Evolutionary conservation across 306 rosid genomes (phyloP).

Genomic region (Pterocarpus santalinus): DNA sequence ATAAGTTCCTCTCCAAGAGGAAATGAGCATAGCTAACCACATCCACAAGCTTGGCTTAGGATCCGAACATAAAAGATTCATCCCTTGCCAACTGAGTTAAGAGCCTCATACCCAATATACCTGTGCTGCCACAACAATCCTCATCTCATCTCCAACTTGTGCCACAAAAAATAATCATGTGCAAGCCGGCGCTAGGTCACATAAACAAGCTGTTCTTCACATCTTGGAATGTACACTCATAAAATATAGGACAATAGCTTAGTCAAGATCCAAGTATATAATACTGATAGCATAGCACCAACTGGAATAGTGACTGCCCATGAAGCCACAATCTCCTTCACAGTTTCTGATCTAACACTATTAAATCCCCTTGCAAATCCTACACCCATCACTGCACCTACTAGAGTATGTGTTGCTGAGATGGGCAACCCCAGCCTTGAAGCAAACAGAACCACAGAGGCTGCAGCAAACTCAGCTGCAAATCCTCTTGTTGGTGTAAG

Average conservation of each 20-base stretch:
- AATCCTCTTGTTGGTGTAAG: conserved; percentile 97
- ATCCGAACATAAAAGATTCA: conserved; percentile 38
- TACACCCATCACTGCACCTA: conserved; percentile 99
- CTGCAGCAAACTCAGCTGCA: conserved; percentile 99
- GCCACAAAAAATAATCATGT: conserved; percentile 37
- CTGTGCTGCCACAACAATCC: conserved; percentile 34
- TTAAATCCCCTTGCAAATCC: conserved; percentile 97
- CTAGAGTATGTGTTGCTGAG: conserved; percentile 94
- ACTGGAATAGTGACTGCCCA: conserved; percentile 95
- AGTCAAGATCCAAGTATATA: conserved; percentile 92
- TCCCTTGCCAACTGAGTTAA: conserved; percentile 38
- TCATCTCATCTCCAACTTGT: conserved; percentile 38
- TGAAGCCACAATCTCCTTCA: conserved; percentile 89
- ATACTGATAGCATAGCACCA: conserved; percentile 75
- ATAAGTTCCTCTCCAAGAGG: conserved; percentile 8
- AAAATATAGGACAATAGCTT: conserved; percentile 74
- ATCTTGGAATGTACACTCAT: conserved; percentile 54
- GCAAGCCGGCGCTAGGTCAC: conserved; percentile 38
- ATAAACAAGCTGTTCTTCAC: conserved; percentile 40
- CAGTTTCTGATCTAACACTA: conserved; percentile 91
- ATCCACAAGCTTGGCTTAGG: conserved; percentile 36
- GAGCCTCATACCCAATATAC: conserved; percentile 17
- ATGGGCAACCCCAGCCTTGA: conserved; percentile 88
- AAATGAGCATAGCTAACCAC: conserved; percentile 26
- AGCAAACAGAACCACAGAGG: conserved; percentile 89